These are phyloP conservation scores for Balamuthia mandrillaris DNA, from an alignment of 208 protist genomes.

Conservation along the genomic window DNA sequence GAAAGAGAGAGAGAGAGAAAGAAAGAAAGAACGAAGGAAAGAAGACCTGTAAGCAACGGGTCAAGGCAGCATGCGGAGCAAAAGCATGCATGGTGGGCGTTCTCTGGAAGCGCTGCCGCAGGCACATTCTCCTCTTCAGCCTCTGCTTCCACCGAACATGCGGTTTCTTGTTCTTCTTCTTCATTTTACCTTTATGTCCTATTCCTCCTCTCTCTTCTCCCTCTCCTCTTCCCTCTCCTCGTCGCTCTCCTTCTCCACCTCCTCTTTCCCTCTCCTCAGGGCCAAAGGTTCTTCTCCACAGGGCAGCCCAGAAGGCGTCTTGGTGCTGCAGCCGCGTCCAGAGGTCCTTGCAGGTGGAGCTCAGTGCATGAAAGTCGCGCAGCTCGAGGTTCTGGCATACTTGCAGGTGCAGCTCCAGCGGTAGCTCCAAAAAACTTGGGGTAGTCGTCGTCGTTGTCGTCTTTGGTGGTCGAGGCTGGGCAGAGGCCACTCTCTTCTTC, in stretches of 20 bases:
- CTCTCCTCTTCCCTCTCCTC: neutral
- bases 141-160: neutral
- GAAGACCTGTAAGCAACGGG: too few species aligned
- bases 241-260: neutral
- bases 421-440: neutral
- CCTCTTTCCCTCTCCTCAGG: neutral
- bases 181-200: too few species aligned
- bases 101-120: too few species aligned
- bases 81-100: too few species aligned
- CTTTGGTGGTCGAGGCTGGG: conserved; percentile 95
- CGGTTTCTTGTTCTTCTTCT: neutral
- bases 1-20: too few species aligned
- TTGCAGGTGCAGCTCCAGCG: neutral
- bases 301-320: conserved; percentile 13
- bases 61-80: too few species aligned
- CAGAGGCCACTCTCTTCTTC: conserved; percentile 81
- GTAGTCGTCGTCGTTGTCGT: conserved; percentile 77
- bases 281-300: too few species aligned
- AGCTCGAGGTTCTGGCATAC: conserved; percentile 49
- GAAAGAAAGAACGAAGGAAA: too few species aligned
- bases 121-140: neutral
- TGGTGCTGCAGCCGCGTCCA: conserved; percentile 63
- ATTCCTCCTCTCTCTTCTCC: neutral
- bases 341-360: conserved; percentile 68
- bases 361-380: neutral